Evolutionary conservation across 768 basidiomycete genomes (phyloP).

Genomic region (Serpula lacrymans): DNA sequence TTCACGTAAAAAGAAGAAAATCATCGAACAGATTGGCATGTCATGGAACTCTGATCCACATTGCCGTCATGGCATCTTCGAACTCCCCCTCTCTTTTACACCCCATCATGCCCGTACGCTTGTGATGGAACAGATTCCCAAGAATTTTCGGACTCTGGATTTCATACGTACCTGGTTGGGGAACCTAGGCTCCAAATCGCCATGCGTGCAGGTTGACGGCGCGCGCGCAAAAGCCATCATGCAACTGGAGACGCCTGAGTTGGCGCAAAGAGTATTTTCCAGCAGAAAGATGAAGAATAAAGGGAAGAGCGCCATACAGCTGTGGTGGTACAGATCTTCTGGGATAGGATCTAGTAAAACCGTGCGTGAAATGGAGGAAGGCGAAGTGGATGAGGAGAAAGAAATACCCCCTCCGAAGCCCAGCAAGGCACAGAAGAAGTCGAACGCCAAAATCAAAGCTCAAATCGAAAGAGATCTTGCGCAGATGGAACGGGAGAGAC

Average conservation of each 20-base stretch:
- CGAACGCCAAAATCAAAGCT: too few species aligned
- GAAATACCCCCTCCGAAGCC: too few species aligned
- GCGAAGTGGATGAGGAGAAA: too few species aligned
- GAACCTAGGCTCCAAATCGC: conserved; percentile 41
- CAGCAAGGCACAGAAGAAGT: too few species aligned
- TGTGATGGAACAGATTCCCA: conserved; percentile 56
- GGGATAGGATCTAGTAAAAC: conserved; percentile 4
- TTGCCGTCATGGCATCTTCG: conserved; percentile 47
- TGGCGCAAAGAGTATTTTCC: conserved; percentile 45
- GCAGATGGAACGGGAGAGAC: too few species aligned
- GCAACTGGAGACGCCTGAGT: conserved; percentile 35
- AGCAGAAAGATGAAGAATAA: conserved; percentile 40
- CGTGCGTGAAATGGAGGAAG: conserved; percentile 12
- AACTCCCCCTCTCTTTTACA: conserved; percentile 17
- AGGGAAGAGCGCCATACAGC: conserved; percentile 10
- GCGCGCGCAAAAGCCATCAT: conserved; percentile 40
- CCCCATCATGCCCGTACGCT: conserved; percentile 50
- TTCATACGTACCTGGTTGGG: conserved; percentile 37
- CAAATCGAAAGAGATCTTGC: too few species aligned
- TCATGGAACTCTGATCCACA: conserved; percentile 41
- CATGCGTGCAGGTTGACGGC: conserved; percentile 33
- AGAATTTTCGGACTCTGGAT: conserved; percentile 45
- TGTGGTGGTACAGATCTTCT: conserved; percentile 13
- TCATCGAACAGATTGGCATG: too few species aligned
- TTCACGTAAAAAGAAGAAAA: too few species aligned